Base-by-base conservation (phyloP, 441 rosid genomes). In the Brassica hybrid region DNA sequence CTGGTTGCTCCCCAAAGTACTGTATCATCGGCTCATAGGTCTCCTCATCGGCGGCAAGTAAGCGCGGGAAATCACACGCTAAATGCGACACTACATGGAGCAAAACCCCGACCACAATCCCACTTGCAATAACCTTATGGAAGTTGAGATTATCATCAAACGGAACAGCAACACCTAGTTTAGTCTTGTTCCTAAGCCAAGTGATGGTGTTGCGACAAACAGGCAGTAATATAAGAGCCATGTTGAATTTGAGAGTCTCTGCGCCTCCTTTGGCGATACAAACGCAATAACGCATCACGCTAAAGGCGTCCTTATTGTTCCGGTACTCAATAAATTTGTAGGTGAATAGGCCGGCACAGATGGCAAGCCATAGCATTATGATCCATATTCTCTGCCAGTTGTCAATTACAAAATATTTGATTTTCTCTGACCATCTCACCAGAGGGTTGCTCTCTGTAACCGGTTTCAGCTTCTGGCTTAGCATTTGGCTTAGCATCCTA, bases 321-420 rank as follows among this genome's bases (percentile, higher is more conserved):
- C 79, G 78, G 59, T 94, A 94, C 70, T 91, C 90, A 43, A 90
- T 62, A 67, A 91, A 91, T 78, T 91, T 91, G 67, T 87, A 93
- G 5, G 91, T 50, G 66, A 94, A 89, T 38, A 94, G 77, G 16
- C 95, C 95, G 2, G 76, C 73, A 23, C 86, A 75, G 5, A 91
- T 88, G 54, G 88, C 91, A 3, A 90, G 78, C 94, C 94, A 94
- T 76, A 94, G 60, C 77, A 84, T 77, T 90, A 94, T 83, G 74
- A 94, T 78, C 98, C 98, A 94, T 18, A 89, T 63, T 72, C 97
- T 89, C 80, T 90, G 88, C 98, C 99, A 94, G 25, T 94, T 88
- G 66, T 94, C 99, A 79, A 89, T 7, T 45, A 92, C 36, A 69
- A 94, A 89, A 81, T 92, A 92, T 81, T 87, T 90, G 30, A 76